These are phyloP conservation scores for Didymella arachidicola DNA, from an alignment of 2,329 filamentous ascomycete genomes.

Conservation along the genomic window DNA sequence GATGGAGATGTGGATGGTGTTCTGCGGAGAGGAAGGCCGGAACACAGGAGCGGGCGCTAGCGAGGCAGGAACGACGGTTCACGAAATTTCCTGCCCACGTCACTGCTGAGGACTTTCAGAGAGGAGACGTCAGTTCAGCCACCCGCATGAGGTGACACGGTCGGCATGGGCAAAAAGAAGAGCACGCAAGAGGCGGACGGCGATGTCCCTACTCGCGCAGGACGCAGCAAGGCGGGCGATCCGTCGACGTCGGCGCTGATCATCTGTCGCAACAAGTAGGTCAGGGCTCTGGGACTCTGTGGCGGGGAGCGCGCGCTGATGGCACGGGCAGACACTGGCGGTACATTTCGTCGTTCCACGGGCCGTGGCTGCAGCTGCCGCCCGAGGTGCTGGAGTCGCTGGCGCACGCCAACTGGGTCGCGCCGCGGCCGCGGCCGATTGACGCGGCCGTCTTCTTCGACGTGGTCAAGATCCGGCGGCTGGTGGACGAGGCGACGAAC, in stretches of 20 bases:
- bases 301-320: slow-evolving; percentile 17
- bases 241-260: slow-evolving; percentile 48
- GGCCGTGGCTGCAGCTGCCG: slow-evolving; percentile 82
- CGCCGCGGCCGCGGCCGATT: slow-evolving; percentile 76
- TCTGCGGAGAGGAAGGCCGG: too few relatives aligned
- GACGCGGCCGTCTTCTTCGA: slow-evolving; percentile 85
- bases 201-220: neutral
- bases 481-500: slow-evolving; percentile 81
- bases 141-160: too few relatives aligned
- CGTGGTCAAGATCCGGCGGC: slow-evolving; percentile 79
- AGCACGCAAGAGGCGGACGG: slow-evolving; percentile 22
- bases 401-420: slow-evolving; percentile 80
- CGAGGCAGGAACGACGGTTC: neutral
- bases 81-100: slow-evolving; percentile 16
- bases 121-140: too few relatives aligned
- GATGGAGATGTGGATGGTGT: too few relatives aligned
- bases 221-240: slow-evolving; percentile 15
- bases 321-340: slow-evolving; percentile 74
- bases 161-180: slow-evolving; percentile 39
- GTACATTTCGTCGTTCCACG: slow-evolving; percentile 84
- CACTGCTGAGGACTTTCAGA: neutral
- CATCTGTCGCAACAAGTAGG: slow-evolving; percentile 56
- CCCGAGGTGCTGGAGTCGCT: slow-evolving; percentile 80
- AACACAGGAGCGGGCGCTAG: slow-evolving; percentile 7
- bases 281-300: slow-evolving; percentile 26